A percentile compares a stretch with the other conserved stretches of the same genome.
Conservation (phyloP, 805 yeast species). For the Wickerhamomyces alni region DNA sequence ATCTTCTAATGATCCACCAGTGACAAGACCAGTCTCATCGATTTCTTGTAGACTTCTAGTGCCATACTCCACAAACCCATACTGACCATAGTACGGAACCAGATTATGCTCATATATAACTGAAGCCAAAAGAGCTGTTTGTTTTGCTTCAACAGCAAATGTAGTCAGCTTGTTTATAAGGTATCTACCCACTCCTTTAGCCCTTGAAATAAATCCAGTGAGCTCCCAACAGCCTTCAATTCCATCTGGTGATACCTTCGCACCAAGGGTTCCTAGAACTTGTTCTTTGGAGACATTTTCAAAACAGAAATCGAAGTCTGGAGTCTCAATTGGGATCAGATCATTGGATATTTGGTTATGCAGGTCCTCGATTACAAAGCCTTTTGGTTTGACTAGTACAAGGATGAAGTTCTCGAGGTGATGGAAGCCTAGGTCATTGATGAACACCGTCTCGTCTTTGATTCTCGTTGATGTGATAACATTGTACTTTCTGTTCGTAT, state of each 20-base stretch:
- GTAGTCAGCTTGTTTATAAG: conserved; percentile 4
- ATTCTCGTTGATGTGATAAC: conserved; percentile 17
- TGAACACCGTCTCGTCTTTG: conserved; percentile 10
- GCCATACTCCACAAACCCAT: conserved; percentile 15
- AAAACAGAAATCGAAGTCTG: conserved; percentile 5
- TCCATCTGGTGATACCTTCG: conserved; percentile 1
- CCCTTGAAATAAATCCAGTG: conserved; percentile 18
- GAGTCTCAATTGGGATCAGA: not conserved
- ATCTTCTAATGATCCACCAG: conserved; percentile 14
- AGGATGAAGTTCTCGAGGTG: conserved; percentile 13
- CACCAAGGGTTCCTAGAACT: conserved; percentile 15
- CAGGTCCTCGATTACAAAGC: not conserved
- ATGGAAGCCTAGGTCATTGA: conserved; percentile 14
- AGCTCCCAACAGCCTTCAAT: conserved; percentile 8
- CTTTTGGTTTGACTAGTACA: conserved; percentile 5
- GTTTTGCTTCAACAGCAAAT: conserved; percentile 1
- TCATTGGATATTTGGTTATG: not conserved
- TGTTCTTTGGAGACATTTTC: conserved; percentile 1
- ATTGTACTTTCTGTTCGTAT: conserved; percentile 10
- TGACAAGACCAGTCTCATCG: conserved; percentile 14
- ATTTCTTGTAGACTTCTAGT: conserved; percentile 7
- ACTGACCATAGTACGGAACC: conserved; percentile 8
- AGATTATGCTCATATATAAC: conserved; percentile 18
- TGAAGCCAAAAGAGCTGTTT: conserved; percentile 7
- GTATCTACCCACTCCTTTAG: conserved; percentile 15